Evolutionary conservation across 495 filamentous ascomycete species (phyloP).

Genomic region (Aspergillus olivimuriae): DNA sequence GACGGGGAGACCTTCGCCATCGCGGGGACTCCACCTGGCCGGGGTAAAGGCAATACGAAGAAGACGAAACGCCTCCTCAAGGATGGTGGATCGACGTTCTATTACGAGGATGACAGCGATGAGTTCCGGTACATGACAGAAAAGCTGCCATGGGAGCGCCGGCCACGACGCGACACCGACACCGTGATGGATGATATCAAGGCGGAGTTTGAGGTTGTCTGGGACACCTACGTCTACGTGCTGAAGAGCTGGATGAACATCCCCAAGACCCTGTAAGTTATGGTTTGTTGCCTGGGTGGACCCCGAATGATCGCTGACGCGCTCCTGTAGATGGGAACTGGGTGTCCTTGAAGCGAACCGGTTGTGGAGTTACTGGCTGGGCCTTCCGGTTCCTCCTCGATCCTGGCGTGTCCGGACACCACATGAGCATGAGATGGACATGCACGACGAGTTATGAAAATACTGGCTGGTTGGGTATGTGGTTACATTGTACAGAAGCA

Average conservation of each 20-base stretch:
- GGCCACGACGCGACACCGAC: conserved; percentile 21
- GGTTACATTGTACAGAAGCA: conserved; percentile 3
- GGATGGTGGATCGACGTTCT: conserved; percentile 35
- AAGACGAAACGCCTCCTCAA: conserved; percentile 20
- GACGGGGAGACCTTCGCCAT: conserved; percentile 30
- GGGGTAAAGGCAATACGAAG: conserved; percentile 11
- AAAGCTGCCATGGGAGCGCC: conserved; percentile 34
- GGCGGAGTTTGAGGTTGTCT: conserved; percentile 57
- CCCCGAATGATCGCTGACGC: neutral
- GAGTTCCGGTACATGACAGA: conserved; percentile 30
- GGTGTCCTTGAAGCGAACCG: conserved; percentile 51
- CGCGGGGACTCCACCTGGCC: conserved; percentile 17
- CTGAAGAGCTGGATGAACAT: conserved; percentile 62
- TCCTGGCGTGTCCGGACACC: conserved; percentile 56
- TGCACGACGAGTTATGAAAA: conserved; percentile 52
- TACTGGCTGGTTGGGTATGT: conserved; percentile 3
- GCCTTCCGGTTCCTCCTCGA: conserved; percentile 63
- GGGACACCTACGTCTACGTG: conserved; percentile 56
- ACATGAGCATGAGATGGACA: conserved; percentile 3
- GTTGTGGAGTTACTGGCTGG: conserved; percentile 72
- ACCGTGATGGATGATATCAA: conserved; percentile 52
- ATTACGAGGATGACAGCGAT: conserved; percentile 36
- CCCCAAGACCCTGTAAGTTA: conserved; percentile 65
- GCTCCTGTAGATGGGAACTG: conserved; percentile 50
- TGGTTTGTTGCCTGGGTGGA: neutral